Evolutionary conservation across 257 asterid genomes (phyloP).

Genomic region (Capsicum pubescens): DNA sequence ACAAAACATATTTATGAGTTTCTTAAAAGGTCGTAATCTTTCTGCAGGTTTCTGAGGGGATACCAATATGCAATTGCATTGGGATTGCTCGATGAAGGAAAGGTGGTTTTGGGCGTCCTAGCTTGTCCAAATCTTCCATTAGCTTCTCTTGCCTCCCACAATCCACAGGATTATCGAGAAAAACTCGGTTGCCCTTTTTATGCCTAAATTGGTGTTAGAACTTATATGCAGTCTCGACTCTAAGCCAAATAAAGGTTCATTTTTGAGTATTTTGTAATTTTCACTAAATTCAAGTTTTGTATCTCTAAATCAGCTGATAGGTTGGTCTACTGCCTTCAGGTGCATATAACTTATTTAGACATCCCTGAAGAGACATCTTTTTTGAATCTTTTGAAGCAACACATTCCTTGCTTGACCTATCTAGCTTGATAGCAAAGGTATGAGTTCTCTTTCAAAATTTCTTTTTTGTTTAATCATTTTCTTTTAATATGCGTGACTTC

Average conservation of each 20-base stretch:
- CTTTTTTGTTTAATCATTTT: neutral
- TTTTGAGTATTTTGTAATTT: slow-evolving; percentile 25
- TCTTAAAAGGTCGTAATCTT: slow-evolving; percentile 31
- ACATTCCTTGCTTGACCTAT: slow-evolving; percentile 77
- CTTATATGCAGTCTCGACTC: slow-evolving; percentile 86
- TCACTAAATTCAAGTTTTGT: neutral
- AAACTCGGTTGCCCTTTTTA: slow-evolving; percentile 79
- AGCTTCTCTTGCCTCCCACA: slow-evolving; percentile 52
- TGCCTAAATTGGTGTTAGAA: slow-evolving; percentile 79
- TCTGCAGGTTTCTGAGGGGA: slow-evolving; percentile 85
- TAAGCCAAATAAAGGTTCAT: slow-evolving; percentile 57
- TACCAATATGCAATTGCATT: slow-evolving; percentile 96
- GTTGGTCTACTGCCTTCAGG: slow-evolving; percentile 50
- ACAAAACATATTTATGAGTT: slow-evolving; percentile 18
- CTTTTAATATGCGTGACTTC: slow-evolving; percentile 24
- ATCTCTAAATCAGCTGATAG: neutral
- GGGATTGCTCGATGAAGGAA: slow-evolving; percentile 89
- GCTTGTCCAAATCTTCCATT: slow-evolving; percentile 98
- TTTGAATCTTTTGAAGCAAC: slow-evolving; percentile 97
- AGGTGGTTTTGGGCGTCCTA: slow-evolving; percentile 87
- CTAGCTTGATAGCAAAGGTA: slow-evolving; percentile 85
- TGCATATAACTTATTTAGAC: slow-evolving; percentile 66
- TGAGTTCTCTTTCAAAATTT: neutral
- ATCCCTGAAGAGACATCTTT: slow-evolving; percentile 92
- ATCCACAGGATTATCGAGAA: slow-evolving; percentile 40